Base-by-base conservation (phyloP, 768 basidiomycete genomes). In the Russula ochroleuca region DNA sequence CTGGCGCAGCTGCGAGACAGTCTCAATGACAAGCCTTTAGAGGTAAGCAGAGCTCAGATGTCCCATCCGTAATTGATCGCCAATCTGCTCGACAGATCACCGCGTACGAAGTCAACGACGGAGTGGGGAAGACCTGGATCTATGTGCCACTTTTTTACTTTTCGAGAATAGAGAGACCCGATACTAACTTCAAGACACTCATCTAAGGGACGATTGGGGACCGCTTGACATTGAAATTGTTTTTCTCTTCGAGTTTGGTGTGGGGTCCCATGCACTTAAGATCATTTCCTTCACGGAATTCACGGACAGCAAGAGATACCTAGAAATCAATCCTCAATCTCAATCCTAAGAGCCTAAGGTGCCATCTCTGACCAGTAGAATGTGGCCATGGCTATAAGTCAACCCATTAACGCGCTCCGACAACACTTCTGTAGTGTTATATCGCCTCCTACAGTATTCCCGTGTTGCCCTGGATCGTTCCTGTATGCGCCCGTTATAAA, bases 101-200 rank as follows among this genome's bases (percentile, higher is more conserved):
- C 40, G 17, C 35, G 13, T 61, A 54, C 51, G 35, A 54, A 10
- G 33, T 61, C 2, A 10, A 54, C 11, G 60, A 54, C 23, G 31
- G 51, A 19, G 15, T 7, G n/a, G 41, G 38, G 43, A 47, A 54
- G 52, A 47, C 35, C 37, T 61, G 60, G 52, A 23, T 54, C 21
- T 21, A 54, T 54, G 43, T 54, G 47, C 2, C 38, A 25, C 25
- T 28, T 35, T 40, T 35, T 35, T 35, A 35, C 10, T 43, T 47
- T 9, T 9, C 11, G n/a, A 52, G 33, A 5, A 13, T 21, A 14
- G 33, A 21, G n/a, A 6, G 10, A 3, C 33, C n/a, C n/a, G 33
- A 37, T 21, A n/a, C 51, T 52, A 4, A 52, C 14, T 52, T 45
- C 5, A 8, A 2, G 14, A n/a, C 35, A 6, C 8, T 41, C 40